Percentiles rank a stretch among this genome's conserved stretches.
phyloP scores from a whole-genome alignment of 1,284 basidiomycete genomes.

The Leccinum fuscescens region DNA sequence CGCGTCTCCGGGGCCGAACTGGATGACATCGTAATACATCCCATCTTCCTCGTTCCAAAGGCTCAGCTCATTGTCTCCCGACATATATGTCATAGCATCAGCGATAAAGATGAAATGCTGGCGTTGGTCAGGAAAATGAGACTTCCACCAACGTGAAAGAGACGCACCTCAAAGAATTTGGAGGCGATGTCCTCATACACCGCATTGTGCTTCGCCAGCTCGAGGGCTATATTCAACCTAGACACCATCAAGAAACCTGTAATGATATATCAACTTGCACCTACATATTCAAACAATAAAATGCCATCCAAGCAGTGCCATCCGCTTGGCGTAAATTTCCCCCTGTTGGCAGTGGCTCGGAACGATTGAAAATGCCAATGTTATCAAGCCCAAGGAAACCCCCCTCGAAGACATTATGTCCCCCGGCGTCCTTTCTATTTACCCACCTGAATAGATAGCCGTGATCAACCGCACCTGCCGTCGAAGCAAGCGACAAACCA shows the following conservation, averaged over 20 bases:
- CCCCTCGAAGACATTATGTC: slow-evolving; percentile 96
- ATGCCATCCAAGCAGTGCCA: slow-evolving; percentile 99
- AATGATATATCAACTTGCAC: slow-evolving; percentile 19
- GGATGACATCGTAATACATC: slow-evolving; percentile 97
- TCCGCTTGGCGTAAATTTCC: slow-evolving; percentile 92
- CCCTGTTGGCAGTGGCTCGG: slow-evolving; percentile 92
- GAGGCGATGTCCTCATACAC: slow-evolving; percentile 99
- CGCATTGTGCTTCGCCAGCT: slow-evolving; percentile 95
- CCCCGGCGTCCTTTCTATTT: slow-evolving; percentile 93
- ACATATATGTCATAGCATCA: slow-evolving; percentile 94
- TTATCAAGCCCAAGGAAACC: slow-evolving; percentile 98
- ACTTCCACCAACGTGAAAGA: not conserved
- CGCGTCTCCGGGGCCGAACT: slow-evolving; percentile 80
- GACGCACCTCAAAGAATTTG: slow-evolving; percentile 87
- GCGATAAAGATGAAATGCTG: slow-evolving; percentile 95
- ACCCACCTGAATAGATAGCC: slow-evolving; percentile 74
- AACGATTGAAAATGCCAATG: slow-evolving; percentile 97
- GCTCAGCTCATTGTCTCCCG: slow-evolving; percentile 73
- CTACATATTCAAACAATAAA: slow-evolving; percentile 94
- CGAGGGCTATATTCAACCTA: slow-evolving; percentile 94
- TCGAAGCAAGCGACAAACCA: slow-evolving; percentile 52
- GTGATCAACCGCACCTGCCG: slow-evolving; percentile 1
- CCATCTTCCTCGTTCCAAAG: slow-evolving; percentile 97
- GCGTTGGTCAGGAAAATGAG: slow-evolving; percentile 8
- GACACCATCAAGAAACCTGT: slow-evolving; percentile 2